A percentile compares a stretch with the other conserved stretches of the same genome.
These are phyloP conservation scores for Marvania coccoides DNA, from an alignment of 139 green algal genomes.

Conservation along the genomic window DNA sequence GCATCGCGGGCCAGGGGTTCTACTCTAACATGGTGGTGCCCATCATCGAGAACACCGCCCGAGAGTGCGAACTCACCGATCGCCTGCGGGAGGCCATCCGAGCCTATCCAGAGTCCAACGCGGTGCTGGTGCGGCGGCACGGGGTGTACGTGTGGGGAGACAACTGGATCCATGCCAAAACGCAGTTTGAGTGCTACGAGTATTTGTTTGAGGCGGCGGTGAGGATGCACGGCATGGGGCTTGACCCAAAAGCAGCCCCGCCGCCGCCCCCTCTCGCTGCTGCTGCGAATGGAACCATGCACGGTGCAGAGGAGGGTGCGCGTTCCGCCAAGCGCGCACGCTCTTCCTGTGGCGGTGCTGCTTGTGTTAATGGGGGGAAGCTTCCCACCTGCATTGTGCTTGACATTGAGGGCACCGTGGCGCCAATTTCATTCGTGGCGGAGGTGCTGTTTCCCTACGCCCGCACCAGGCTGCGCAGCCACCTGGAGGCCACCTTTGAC, in stretches of 20 bases:
- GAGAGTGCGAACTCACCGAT: slow-evolving; percentile 93
- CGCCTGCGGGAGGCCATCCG: slow-evolving; percentile 72
- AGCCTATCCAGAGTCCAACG: slow-evolving; percentile 70
- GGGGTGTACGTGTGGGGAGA: slow-evolving; percentile 91
- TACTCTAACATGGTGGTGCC: slow-evolving; percentile 77
- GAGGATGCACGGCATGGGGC: slow-evolving; percentile 64
- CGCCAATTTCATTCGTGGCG: slow-evolving; percentile 82
- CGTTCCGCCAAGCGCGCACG: not conserved
- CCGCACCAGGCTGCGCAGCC: slow-evolving; percentile 9
- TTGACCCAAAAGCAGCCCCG: slow-evolving; percentile 49
- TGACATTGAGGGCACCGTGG: slow-evolving; percentile 94
- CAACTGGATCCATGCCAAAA: slow-evolving; percentile 66
- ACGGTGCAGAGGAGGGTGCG: not conserved
- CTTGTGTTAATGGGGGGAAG: not conserved
- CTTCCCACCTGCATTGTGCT: slow-evolving; percentile 66
- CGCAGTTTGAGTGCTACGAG: slow-evolving; percentile 88
- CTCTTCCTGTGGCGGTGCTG: not conserved
- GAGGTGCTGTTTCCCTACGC: slow-evolving; percentile 87
- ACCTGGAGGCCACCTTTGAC: slow-evolving; percentile 60
- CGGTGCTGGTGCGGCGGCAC: slow-evolving; percentile 72
- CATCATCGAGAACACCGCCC: slow-evolving; percentile 96
- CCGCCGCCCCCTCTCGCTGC: slow-evolving; percentile 6
- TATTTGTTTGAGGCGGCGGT: slow-evolving; percentile 90
- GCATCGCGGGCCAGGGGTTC: slow-evolving; percentile 82
- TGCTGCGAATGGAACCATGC: slow-evolving; percentile 7